These are phyloP conservation scores for Hordeum vulgare DNA, from an alignment of 176 grass and related monocot species.

Conservation along the genomic window MorexV3_pseudomolecules_assembly NC_058521.1:133235716-133236215, in stretches of 20 bases:
- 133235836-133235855: background rate
- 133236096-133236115: too few relatives aligned
- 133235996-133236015: too few relatives aligned
- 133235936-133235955: background rate
- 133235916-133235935: background rate
- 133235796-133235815: background rate
- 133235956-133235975: background rate
- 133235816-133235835: background rate
- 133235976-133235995: background rate
- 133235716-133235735: background rate
- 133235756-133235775: background rate
- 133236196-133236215: too few relatives aligned
- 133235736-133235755: background rate
- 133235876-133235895: background rate
- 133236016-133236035: too few relatives aligned
- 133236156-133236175: too few relatives aligned
- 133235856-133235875: too few relatives aligned
- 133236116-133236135: too few relatives aligned
- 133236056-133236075: too few relatives aligned
- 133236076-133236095: too few relatives aligned
- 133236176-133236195: too few relatives aligned
- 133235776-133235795: background rate
- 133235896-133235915: background rate
- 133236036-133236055: too few relatives aligned
- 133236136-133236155: too few relatives aligned